These are phyloP conservation scores for Podospora tetraspora DNA, from an alignment of 495 filamentous ascomycete genomes.

Conservation along the genomic window DNA sequence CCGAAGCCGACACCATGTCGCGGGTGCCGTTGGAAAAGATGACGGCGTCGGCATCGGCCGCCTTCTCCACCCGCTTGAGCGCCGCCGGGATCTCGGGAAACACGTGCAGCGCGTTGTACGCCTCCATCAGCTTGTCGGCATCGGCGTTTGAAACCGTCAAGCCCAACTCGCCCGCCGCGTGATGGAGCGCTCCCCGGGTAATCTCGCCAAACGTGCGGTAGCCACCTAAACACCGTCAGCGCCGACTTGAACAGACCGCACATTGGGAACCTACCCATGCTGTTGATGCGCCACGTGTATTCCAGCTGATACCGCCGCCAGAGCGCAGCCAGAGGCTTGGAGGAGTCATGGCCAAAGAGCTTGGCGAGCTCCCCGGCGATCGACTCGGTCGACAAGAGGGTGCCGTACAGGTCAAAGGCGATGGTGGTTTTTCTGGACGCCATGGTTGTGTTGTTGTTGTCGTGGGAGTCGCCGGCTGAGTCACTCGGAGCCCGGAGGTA, in stretches of 20 bases:
- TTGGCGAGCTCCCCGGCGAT: slow-evolving; percentile 52
- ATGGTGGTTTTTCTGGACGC: slow-evolving; percentile 42
- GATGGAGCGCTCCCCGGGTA: slow-evolving; percentile 56
- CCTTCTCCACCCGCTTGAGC: slow-evolving; percentile 37
- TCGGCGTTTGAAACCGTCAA: slow-evolving; percentile 36
- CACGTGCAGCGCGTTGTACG: slow-evolving; percentile 65
- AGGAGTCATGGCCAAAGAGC: slow-evolving; percentile 50
- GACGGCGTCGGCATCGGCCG: slow-evolving; percentile 45
- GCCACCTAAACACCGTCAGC: slow-evolving; percentile 35
- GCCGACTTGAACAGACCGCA: not conserved
- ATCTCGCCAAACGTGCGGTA: slow-evolving; percentile 63
- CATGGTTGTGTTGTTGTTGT: slow-evolving; percentile 4
- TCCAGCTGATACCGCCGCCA: slow-evolving; percentile 61
- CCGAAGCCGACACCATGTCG: slow-evolving; percentile 57
- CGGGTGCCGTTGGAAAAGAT: slow-evolving; percentile 73
- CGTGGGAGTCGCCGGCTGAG: slow-evolving; percentile 11
- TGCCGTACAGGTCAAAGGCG: slow-evolving; percentile 75
- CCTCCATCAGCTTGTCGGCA: slow-evolving; percentile 49
- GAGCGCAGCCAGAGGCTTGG: slow-evolving; percentile 48
- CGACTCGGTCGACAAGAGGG: slow-evolving; percentile 63
- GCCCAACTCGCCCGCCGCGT: slow-evolving; percentile 57
- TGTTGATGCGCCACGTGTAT: slow-evolving; percentile 77
- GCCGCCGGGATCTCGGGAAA: slow-evolving; percentile 61
- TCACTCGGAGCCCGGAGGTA: slow-evolving; percentile 1
- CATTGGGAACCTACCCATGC: slow-evolving; percentile 56